Base-by-base conservation (phyloP, 768 basidiomycete genomes). In the Tephrocybe sp. region DNA sequence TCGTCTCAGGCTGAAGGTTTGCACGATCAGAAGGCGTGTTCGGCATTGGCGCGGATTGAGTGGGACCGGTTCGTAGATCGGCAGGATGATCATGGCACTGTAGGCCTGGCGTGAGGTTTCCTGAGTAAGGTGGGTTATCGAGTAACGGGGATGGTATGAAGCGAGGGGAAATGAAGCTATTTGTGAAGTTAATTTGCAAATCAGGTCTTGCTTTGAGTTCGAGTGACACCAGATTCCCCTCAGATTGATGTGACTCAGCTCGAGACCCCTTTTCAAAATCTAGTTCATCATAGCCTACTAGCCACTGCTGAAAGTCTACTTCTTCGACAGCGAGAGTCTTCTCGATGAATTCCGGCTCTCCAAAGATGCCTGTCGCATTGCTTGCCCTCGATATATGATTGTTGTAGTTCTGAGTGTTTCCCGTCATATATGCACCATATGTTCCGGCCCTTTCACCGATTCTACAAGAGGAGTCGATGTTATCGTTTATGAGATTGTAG, bases 361-460 rank as follows among this genome's bases (percentile, higher is more conserved):
- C n/a, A n/a, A n/a, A n/a, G n/a, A n/a, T n/a, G n/a, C n/a, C n/a
- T n/a, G n/a, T n/a, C n/a, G n/a, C 39, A 18, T 27, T 39, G 13
- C 30, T 52, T 45, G 42, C 22, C 31, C 45, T 46, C 39, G 63
- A 50, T 38, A 78, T 62, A 10, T 69, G 69, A 47, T 81, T 73
- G 50, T 71, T 80, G 61, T 77, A 80, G 24, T 70, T 64, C 49
- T 69, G 69, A 19, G 68, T 65, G 55, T 70, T 75, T 43, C 74
- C 69, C 45, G 74, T 66, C 80, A 80, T 82, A 55, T 74, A 71
- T 42, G 68, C 64, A 51, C 67, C 69, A 59, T 84, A 83, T 8
- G 75, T 73, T 18, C 78, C 79, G 49, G 75, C 69, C 37, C 68
- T 71, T 59, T 83, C 79, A 52, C 76, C 71, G 36, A 80, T 68